phyloP scores from a whole-genome alignment of 2,329 filamentous ascomycete species.

The Fusarium camptoceras region DNA sequence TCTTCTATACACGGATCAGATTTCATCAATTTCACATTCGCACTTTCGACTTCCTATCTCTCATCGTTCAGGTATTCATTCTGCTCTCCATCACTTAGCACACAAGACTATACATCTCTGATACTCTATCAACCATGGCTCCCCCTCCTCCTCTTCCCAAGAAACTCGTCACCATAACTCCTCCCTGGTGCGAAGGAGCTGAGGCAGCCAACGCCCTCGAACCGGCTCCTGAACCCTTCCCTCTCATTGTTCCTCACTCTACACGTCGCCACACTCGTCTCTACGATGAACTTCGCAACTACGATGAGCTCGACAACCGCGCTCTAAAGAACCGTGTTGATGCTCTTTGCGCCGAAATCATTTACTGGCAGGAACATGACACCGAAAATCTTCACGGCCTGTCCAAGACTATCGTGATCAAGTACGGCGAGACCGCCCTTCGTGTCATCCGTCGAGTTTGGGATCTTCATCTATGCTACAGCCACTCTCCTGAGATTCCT shows the following conservation, averaged over 20 bases:
- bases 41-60: background rate
- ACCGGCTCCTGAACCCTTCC: conserved; percentile 7
- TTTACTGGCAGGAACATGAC: conserved; percentile 16
- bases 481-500: conserved; percentile 20
- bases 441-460: conserved; percentile 34
- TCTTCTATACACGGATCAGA: background rate
- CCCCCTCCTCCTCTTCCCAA: conserved; percentile 16
- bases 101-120: background rate
- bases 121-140: conserved; percentile 9
- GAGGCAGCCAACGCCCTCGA: background rate
- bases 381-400: conserved; percentile 29
- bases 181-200: conserved; percentile 15
- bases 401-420: conserved; percentile 30
- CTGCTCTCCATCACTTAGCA: background rate
- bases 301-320: conserved; percentile 11
- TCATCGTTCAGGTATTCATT: background rate
- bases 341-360: conserved; percentile 29
- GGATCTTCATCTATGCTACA: conserved; percentile 38
- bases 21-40: background rate
- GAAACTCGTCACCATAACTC: conserved; percentile 27
- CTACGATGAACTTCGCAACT: conserved; percentile 12
- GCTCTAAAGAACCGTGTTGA: conserved; percentile 19
- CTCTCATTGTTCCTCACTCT: conserved; percentile 21
- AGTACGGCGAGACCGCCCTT: conserved; percentile 38
- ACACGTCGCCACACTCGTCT: conserved; percentile 24